Base-by-base conservation (phyloP, 768 basidiomycete species). In the Collybiopsis luxurians region DNA sequence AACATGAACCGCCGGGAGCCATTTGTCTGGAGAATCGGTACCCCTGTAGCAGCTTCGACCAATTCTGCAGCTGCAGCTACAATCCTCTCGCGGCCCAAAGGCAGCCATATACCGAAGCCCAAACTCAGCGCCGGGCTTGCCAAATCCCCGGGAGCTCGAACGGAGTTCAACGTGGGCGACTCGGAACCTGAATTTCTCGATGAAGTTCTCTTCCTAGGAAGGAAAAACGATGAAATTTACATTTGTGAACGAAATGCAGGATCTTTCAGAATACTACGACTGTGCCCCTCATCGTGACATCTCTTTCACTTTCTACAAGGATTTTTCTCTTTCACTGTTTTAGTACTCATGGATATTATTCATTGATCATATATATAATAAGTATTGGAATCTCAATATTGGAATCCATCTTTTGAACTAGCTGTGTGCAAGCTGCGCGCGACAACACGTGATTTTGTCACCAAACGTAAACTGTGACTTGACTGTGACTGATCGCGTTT, bases 21-120 rank as follows among this genome's bases (percentile, higher is more conserved):
- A 3, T 94, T 86, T 65, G 82, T 91, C 3, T 94, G 91, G 91
- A 87, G 79, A 69, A 91, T 91, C 52, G 91, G 91, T 26, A 85
- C 84, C 11, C 87, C 89, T 1, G 73, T 90, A 9, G 69, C 78
- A 28, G 66, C 79, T 17, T 72, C 77, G 1, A 62, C 74, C 2
- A 69, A 70, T 1, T 66, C 73, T 3, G 13, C 31, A 34, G 31
- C 31, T 34, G 13, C 31, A 15, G 66, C 74, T 12, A 73, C 76
- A 31, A 66, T 79, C 15, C 66, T 79, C 3, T 70, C 77, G 10
- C 53, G 42, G 24, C 42, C 42, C 7, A 44, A 44, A 31, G 50
- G 50, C 23, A 27, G 24, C 24, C 74, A 78, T 52, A 64, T 74
- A 24, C 64, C 78, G 6, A 68, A 71, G 50, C 85, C 79, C 71